Evolutionary conservation across 495 filamentous ascomycete genomes (phyloP), one percentile per base, ranked within the genome.

Genomic region (Talaromyces proteolyticus): DNA sequence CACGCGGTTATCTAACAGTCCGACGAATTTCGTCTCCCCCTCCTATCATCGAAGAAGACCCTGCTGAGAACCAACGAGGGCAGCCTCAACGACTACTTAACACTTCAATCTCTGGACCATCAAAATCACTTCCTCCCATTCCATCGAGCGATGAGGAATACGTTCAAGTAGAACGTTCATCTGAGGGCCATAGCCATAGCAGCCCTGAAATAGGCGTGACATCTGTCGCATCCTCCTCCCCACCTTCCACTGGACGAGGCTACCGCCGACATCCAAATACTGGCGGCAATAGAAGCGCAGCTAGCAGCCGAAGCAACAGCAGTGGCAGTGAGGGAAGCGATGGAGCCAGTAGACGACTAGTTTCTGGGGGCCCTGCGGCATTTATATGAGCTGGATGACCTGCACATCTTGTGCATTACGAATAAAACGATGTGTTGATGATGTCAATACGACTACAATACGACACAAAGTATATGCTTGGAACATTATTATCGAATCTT

Each of bases 381-480:
- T 59, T 53, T 57, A 53, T 60, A 53, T 52, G 55, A 51, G 58
- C 60, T 55, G 54, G 53, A 55, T 53, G 54, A 60, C 14, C 29
- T 34, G 29, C n/a, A n/a, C n/a, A n/a, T n/a, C n/a, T n/a, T n/a
- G n/a, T 34, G 29, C 1, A 34, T 34, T 8, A 34, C 29, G 29
- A 34, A 34, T n/a, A n/a, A n/a, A n/a, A n/a, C n/a, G n/a, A n/a
- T n/a, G n/a, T n/a, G n/a, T 34, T 47, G 22, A 36, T 36, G 29
- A 36, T 14, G 29, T 36, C 7, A 36, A 36, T 36, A 14, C 6
- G 29, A 14, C 29, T 36, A 7, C 7, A 7, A 36, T 36, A 36
- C 14, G 29, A 36, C n/a, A n/a, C n/a, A n/a, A n/a, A n/a, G n/a
- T n/a, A n/a, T n/a, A n/a, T n/a, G n/a, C n/a, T n/a, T n/a, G n/a